Percentiles rank a stretch among this genome's conserved stretches.
phyloP scores from a whole-genome alignment of 371 early-diverging fungal species.

The Mucor lusitanicus region DNA sequence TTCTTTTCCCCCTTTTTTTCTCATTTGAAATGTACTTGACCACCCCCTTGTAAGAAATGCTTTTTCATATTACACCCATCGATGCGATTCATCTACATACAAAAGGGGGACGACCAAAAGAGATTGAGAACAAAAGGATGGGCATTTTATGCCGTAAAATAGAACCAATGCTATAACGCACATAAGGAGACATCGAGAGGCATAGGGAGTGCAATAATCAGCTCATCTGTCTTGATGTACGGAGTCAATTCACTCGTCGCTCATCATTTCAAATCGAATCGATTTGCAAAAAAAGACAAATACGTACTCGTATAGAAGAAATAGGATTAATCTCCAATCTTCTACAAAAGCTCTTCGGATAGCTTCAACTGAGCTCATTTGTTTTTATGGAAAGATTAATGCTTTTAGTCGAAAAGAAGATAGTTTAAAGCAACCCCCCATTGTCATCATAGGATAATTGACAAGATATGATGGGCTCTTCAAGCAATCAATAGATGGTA shows the following conservation, averaged over 20 bases:
- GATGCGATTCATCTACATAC: neutral
- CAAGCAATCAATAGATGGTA: neutral
- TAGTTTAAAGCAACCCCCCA: neutral
- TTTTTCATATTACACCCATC: neutral
- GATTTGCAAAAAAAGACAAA: constrained; percentile 1
- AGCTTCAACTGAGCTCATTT: neutral
- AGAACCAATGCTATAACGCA: neutral
- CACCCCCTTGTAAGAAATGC: neutral
- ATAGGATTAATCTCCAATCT: neutral
- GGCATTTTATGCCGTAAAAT: neutral
- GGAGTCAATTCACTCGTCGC: neutral
- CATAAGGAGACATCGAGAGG: neutral
- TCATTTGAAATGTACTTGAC: neutral
- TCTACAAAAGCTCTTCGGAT: neutral
- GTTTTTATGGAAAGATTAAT: neutral
- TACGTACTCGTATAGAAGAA: neutral
- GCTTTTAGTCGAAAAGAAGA: neutral
- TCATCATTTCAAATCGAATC: constrained; percentile 8
- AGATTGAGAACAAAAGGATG: neutral
- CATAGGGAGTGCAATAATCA: neutral
- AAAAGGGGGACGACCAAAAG: neutral
- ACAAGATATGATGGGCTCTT: neutral
- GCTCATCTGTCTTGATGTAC: neutral
- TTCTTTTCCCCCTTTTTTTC: neutral
- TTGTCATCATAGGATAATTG: neutral